Percentiles rank a stretch among this genome's conserved stretches.
These are phyloP conservation scores for Heliosperma pusillum DNA, from an alignment of 148 eudicot species.

Conservation along the genomic window DNA sequence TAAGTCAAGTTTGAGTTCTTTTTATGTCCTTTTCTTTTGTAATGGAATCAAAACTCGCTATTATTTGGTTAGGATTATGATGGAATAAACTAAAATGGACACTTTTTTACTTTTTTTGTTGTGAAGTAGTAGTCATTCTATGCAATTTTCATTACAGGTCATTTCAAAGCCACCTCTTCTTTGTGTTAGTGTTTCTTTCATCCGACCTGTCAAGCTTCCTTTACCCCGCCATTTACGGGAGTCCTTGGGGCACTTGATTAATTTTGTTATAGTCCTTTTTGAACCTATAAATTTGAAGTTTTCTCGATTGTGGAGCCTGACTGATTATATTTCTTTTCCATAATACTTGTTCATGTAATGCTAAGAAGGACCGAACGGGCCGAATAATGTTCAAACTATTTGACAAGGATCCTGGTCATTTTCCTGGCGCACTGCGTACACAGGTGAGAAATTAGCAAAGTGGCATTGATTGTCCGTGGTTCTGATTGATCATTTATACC, in stretches of 20 bases:
- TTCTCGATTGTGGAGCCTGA: not conserved
- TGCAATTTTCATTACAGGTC: too few relatives aligned
- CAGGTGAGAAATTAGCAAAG: slow-evolving; percentile 41
- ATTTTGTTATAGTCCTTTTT: too few relatives aligned
- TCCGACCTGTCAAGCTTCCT: not conserved
- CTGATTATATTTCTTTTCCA: slow-evolving; percentile 30
- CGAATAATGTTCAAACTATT: slow-evolving; percentile 79
- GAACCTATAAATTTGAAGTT: not conserved
- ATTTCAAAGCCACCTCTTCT: too few relatives aligned
- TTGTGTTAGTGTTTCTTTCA: not conserved
- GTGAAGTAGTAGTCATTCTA: too few relatives aligned
- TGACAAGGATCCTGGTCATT: slow-evolving; percentile 85
- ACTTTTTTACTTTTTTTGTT: too few relatives aligned
- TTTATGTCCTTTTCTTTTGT: not conserved
- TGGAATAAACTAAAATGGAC: too few relatives aligned
- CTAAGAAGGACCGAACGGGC: slow-evolving; percentile 66
- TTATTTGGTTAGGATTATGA: too few relatives aligned
- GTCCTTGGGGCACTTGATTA: too few relatives aligned
- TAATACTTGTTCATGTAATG: slow-evolving; percentile 17
- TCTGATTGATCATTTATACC: slow-evolving; percentile 6
- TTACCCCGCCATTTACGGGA: too few relatives aligned
- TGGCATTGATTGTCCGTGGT: not conserved
- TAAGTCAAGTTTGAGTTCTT: not conserved
- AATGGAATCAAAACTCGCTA: too few relatives aligned
- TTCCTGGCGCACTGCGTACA: slow-evolving; percentile 66